Percentiles rank a stretch among this genome's conserved stretches.
Conservation (phyloP, 148 eudicot genomes). For the Euryodendron excelsum region DNA sequence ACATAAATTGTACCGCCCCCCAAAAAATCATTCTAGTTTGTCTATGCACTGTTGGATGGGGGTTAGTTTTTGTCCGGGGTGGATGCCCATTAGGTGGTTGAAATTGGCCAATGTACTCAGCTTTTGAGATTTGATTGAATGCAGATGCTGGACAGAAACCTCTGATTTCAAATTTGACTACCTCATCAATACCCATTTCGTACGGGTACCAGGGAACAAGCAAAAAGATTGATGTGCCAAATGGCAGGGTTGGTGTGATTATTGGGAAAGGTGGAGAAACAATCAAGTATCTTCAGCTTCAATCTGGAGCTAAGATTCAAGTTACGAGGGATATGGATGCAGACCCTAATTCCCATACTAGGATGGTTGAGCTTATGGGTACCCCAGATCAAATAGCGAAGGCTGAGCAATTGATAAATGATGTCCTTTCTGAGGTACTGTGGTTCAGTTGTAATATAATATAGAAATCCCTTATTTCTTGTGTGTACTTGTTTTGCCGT, state of each 20-base stretch:
- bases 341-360: constrained; percentile 53
- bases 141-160: constrained; percentile 58
- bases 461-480: neutral
- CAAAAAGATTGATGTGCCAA: constrained; percentile 86
- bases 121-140: neutral
- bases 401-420: constrained; percentile 80
- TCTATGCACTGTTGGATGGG: no score
- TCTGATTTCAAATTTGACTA: constrained; percentile 29
- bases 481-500: neutral
- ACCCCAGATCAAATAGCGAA: constrained; percentile 70
- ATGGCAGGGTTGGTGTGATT: constrained; percentile 93
- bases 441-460: neutral
- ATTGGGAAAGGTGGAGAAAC: constrained; percentile 97
- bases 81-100: neutral
- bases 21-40: no score
- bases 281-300: constrained; percentile 79
- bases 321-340: constrained; percentile 92
- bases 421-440: constrained; percentile 84
- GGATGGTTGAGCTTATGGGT: constrained; percentile 82
- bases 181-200: constrained; percentile 34
- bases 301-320: constrained; percentile 96
- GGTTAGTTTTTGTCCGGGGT: neutral
- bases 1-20: no score
- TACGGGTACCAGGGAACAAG: constrained; percentile 57
- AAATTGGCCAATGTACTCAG: neutral